Conservation (phyloP, 2,329 filamentous ascomycete genomes). For the Colletotrichum godetiae region DNA sequence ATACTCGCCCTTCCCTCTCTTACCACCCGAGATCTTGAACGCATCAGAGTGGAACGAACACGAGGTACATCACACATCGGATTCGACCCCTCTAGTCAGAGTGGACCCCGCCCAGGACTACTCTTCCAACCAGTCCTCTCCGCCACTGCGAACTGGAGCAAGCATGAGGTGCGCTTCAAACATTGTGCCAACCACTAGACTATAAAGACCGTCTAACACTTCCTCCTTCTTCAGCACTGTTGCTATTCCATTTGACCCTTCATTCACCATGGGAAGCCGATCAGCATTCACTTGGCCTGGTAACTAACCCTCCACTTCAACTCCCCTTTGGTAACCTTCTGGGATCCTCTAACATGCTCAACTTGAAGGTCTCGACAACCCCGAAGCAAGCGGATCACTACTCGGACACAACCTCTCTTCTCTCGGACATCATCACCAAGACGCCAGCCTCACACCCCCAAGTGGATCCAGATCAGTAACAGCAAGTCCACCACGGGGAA, state of each 20-base stretch:
- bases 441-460: conserved; percentile 63
- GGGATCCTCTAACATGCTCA: conserved; percentile 1
- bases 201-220: conserved; percentile 28
- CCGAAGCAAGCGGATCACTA: conserved; percentile 40
- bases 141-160: conserved; percentile 38
- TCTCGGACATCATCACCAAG: conserved; percentile 58
- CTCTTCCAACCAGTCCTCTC: conserved; percentile 36
- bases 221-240: conserved; percentile 51
- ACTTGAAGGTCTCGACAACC: conserved; percentile 45
- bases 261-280: conserved; percentile 63
- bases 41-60: conserved; percentile 46
- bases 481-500: conserved; percentile 66
- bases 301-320: conserved; percentile 41
- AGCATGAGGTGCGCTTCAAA: conserved; percentile 50
- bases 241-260: conserved; percentile 62
- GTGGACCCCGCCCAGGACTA: conserved; percentile 47
- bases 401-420: conserved; percentile 58
- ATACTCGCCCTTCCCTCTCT: conserved; percentile 43
- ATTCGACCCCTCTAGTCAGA: conserved; percentile 43
- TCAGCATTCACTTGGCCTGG: conserved; percentile 64
- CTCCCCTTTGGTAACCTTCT: neutral
- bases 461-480: conserved; percentile 64
- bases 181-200: conserved; percentile 36
- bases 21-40: conserved; percentile 43
- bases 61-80: conserved; percentile 35